A percentile compares a stretch with the other conserved stretches of the same genome.
phyloP scores from a whole-genome alignment of 805 yeast genomes.

The Clavispora vitiphila region DNA sequence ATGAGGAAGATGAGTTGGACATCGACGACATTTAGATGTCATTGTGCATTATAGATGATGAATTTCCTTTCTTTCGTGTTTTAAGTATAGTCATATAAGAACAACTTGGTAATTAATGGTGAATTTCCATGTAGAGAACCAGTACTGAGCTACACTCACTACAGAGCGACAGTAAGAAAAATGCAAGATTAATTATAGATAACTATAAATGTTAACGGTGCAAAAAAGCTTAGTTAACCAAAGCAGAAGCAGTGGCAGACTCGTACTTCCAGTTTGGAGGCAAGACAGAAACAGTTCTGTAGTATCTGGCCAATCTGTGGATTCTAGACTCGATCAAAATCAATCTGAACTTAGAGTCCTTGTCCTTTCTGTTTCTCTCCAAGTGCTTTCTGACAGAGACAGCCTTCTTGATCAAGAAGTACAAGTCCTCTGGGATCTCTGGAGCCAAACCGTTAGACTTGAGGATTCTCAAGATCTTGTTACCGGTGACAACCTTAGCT shows the following conservation, averaged over 20 bases:
- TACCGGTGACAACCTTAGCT: constrained; percentile 95
- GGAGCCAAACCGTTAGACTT: constrained; percentile 99
- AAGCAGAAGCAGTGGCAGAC: constrained; percentile 99
- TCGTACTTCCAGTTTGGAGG: constrained; percentile 99
- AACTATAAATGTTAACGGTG: constrained; percentile 4
- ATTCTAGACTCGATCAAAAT: constrained; percentile 99
- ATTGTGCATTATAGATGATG: background rate
- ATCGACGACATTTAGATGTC: constrained; percentile 79
- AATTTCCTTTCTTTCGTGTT: background rate
- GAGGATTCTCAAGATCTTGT: constrained; percentile 98
- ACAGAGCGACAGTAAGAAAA: background rate
- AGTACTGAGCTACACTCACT: background rate
- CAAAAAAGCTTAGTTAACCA: constrained; percentile 76
- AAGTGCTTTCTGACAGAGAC: constrained; percentile 99
- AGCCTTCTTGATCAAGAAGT: constrained; percentile 99
- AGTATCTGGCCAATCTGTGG: constrained; percentile 99
- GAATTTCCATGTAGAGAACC: background rate
- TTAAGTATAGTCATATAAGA: background rate
- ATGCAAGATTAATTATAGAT: constrained; percentile 2
- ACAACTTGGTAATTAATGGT: background rate
- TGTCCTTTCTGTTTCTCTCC: constrained; percentile 99
- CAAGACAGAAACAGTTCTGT: constrained; percentile 98
- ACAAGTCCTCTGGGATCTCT: constrained; percentile 99
- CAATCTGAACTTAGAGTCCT: constrained; percentile 99
- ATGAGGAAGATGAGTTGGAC: constrained; percentile 69